Conservation (phyloP, 2,329 filamentous ascomycete species). For the Fusarium multiceps region DNA sequence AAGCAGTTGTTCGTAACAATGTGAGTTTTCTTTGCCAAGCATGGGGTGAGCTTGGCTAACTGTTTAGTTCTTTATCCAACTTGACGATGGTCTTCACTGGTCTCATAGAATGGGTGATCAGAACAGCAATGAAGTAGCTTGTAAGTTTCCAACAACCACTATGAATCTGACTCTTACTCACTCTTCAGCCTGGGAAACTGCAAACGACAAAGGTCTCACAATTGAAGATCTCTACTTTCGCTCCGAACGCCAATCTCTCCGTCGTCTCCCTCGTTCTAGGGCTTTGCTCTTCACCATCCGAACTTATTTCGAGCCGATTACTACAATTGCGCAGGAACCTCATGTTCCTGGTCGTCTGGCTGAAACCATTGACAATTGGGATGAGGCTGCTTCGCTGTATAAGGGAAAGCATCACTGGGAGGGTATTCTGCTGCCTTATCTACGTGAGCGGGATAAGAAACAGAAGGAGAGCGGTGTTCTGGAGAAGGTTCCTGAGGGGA, state of each 20-base stretch:
- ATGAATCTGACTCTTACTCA: background rate
- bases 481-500: slow-evolving; percentile 15
- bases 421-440: slow-evolving; percentile 23
- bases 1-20: slow-evolving; percentile 31
- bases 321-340: slow-evolving; percentile 26
- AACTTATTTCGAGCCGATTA: slow-evolving; percentile 35
- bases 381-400: slow-evolving; percentile 21
- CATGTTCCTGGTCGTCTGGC: slow-evolving; percentile 30
- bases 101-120: slow-evolving; percentile 37
- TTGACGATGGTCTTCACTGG: slow-evolving; percentile 37
- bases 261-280: slow-evolving; percentile 28
- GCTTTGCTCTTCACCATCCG: slow-evolving; percentile 28
- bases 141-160: fast-evolving
- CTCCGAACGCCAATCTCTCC: slow-evolving; percentile 35
- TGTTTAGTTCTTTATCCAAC: slow-evolving; percentile 33
- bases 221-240: slow-evolving; percentile 36
- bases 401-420: slow-evolving; percentile 38
- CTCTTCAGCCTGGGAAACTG: slow-evolving; percentile 26
- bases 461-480: slow-evolving; percentile 17
- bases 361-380: slow-evolving; percentile 34
- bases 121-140: slow-evolving; percentile 17
- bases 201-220: slow-evolving; percentile 8
- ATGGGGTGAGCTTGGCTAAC: background rate
- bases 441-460: slow-evolving; percentile 21
- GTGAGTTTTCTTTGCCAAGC: background rate